Evolutionary conservation across 2,329 filamentous ascomycete species (phyloP).

Genomic region (Colletotrichum salicis): DNA sequence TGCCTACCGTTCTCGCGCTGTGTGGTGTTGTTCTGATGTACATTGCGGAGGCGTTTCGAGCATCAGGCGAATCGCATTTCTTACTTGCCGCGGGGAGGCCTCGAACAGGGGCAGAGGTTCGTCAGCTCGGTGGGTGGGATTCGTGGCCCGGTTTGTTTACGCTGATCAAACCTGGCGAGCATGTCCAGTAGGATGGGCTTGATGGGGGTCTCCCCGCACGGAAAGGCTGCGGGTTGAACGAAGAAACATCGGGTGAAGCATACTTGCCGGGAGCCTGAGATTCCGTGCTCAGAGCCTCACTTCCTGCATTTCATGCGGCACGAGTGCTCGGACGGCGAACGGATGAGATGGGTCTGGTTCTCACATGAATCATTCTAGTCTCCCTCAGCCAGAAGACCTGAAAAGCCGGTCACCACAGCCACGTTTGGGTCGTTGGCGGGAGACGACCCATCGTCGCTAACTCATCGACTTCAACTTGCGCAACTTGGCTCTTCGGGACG

Average conservation of each 20-base stretch:
- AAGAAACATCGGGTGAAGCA: slow-evolving; percentile 27
- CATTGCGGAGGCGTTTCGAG: slow-evolving; percentile 14
- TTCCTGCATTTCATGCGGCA: not conserved
- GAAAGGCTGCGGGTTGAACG: not conserved
- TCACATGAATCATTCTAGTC: not conserved
- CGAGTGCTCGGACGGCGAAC: slow-evolving; percentile 6
- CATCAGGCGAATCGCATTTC: slow-evolving; percentile 17
- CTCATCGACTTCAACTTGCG: not conserved
- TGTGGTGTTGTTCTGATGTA: not conserved
- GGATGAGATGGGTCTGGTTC: not conserved
- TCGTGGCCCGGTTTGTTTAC: not conserved
- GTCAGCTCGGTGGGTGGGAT: not conserved
- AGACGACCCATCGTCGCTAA: not conserved
- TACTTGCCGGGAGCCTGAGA: slow-evolving; percentile 24
- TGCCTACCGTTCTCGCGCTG: not conserved
- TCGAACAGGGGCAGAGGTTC: not conserved
- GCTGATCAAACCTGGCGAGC: not conserved
- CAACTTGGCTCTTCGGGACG: not conserved
- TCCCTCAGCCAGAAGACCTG: not conserved
- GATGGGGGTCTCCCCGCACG: not conserved
- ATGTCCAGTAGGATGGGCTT: not conserved
- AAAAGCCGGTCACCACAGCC: not conserved
- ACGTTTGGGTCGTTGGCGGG: not conserved
- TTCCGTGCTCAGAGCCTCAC: slow-evolving; percentile 18
- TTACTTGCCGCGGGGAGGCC: not conserved